Evolutionary conservation across 345 rosid species (phyloP).

Genomic region (Corchorus capsularis): DNA sequence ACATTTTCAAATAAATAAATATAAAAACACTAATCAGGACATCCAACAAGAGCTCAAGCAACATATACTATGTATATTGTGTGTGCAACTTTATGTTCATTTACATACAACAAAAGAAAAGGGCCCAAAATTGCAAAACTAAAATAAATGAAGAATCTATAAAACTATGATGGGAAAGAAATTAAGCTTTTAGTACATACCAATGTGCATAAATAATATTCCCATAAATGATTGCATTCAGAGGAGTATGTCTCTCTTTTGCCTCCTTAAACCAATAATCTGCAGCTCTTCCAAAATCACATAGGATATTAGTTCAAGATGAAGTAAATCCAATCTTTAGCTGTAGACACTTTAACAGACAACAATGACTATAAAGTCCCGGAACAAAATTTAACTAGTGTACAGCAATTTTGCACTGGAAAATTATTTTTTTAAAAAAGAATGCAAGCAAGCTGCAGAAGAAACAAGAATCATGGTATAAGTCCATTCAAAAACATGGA

Average conservation of each 20-base stretch:
- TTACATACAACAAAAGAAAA: neutral
- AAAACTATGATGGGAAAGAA: neutral
- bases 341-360: neutral
- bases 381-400: neutral
- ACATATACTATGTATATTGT: neutral
- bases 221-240: slow-evolving; percentile 87
- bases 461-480: neutral
- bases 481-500: neutral
- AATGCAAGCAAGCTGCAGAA: neutral
- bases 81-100: neutral
- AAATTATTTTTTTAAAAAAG: neutral
- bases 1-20: neutral
- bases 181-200: slow-evolving; percentile 37
- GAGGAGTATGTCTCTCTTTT: slow-evolving; percentile 50
- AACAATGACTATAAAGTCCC: neutral
- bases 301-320: slow-evolving; percentile 44
- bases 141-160: neutral
- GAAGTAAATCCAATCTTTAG: neutral
- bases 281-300: slow-evolving; percentile 87
- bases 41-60: no score
- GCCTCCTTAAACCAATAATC: slow-evolving; percentile 90
- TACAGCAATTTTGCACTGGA: neutral
- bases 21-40: neutral
- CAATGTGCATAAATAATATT: slow-evolving; percentile 89
- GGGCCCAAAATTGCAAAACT: neutral